Evolutionary conservation across 2,329 filamentous ascomycete genomes (phyloP).

Genomic region (Cordyceps tenuipes): DNA sequence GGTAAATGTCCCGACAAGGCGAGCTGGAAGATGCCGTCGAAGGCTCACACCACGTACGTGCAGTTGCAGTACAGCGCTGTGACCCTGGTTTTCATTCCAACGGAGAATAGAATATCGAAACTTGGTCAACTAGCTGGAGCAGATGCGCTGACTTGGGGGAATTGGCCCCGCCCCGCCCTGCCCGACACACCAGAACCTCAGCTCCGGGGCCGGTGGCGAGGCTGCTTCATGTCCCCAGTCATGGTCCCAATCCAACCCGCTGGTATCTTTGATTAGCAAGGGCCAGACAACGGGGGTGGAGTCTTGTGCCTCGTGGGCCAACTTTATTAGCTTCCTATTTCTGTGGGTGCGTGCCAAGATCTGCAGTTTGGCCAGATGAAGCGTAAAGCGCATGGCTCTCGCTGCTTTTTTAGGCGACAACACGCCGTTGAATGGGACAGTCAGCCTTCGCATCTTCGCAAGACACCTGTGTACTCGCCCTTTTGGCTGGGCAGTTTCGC

Average conservation of each 20-base stretch:
- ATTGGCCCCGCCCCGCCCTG: not conserved
- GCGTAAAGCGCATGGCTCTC: not conserved
- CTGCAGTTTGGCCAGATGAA: slow-evolving; percentile 3
- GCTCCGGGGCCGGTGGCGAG: not conserved
- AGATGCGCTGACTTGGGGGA: not conserved
- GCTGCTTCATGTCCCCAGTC: not conserved
- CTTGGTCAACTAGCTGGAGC: not conserved
- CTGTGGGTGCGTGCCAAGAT: slow-evolving; percentile 11
- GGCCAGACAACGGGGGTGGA: not conserved
- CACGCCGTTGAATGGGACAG: not conserved
- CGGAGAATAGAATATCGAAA: not conserved
- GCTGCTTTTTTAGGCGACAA: not conserved
- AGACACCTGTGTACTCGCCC: not conserved
- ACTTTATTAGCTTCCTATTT: not conserved
- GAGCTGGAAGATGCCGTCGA: not conserved
- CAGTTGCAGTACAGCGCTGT: not conserved
- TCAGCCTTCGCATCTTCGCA: not conserved
- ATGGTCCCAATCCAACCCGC: not conserved
- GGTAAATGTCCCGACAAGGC: not conserved
- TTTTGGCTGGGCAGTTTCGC: no score
- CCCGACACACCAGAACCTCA: not conserved
- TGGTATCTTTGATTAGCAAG: slow-evolving; percentile 1
- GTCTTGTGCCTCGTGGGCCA: slow-evolving; percentile 6
- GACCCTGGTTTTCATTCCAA: not conserved
- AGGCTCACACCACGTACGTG: not conserved